Evolutionary conservation across 306 rosid species (phyloP), one percentile per base, ranked within the genome.

Genomic region (Cercis canadensis): DNA sequence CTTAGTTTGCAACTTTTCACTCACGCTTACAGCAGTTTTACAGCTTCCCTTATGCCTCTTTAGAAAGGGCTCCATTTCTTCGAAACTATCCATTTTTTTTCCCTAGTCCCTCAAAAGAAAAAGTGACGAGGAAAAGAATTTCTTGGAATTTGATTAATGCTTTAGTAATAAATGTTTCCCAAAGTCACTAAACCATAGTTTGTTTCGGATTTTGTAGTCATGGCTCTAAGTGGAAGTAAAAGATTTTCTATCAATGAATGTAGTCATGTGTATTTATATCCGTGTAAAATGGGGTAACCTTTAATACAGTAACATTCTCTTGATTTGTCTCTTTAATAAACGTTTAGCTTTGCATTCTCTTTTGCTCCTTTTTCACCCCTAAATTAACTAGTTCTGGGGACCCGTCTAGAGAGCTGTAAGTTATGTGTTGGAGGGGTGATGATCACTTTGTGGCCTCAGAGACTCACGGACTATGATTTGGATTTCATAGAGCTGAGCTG

Each of bases 11-110:
- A 24, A 24, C 92, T 87, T 93, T 88, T 77, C 80, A 73, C 86
- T 88, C 90, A 85, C 83, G 92, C 91, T 83, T 68, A 52, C 53
- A 67, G 65, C 78, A 75, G 73, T 83, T 90, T 87, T 82, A 78
- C 78, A 74, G 73, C 70, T 77, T 79, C 81, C 31, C 64, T 75
- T 40, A 15, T 65, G 65, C 41, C 78, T 78, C 87, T 88, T 84
- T 84, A 80, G 53, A 81, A 84, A 89, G 86, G 87, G 72, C 81
- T 65, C 69, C 80, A 72, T 64, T 77, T 79, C 83, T 82, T 68
- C 69, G 76, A 85, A 80, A 80, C 77, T 55, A 68, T 73, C 65
- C 62, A 64, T 54, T 74, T 72, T 79, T 75, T 75, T 10, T 33
- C 34, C 66, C 9, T 24, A 55, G 75, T 62, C 70, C 59, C 69